Evolutionary conservation across 2,329 filamentous ascomycete species (phyloP), one percentile per base, ranked within the genome.

Genomic region (Byssochlamys sp.): DNA sequence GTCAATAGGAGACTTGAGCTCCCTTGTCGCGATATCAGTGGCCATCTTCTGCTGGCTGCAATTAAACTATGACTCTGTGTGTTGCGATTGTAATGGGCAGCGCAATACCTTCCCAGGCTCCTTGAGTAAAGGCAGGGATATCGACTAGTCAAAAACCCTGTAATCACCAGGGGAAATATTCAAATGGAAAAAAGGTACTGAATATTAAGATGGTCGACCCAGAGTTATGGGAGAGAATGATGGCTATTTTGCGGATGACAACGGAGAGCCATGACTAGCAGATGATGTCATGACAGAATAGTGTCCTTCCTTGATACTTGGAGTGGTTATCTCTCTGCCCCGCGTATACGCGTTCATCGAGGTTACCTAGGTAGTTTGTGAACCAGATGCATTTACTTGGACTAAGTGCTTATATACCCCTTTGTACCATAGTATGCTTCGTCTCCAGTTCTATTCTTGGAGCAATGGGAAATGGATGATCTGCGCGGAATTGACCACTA

Each of bases 1-100:
- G 57, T 78, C 74, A 24, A 80, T 65, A 28, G 77, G 75, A 31
- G 73, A 69, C 58, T 71, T 70, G 52, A 79, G 72, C 63, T 77
- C 75, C 53, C 67, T 69, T 3, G 73, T 75, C 58, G 71, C 69
- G 59, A 78, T 76, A 62, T 77, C 75, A 73, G 71, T 60, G 10
- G 49, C 49, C 49, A 51, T 51, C 19, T 45, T 45, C 39, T 45
- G 12, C 19, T 9, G 19, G 39, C n/a, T n/a, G 39, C 19, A 14
- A 45, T 19, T 4, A 6, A 45, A 45, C 6, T 9, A 9, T 4
- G n/a, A 19, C 12, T 9, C n/a, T 45, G 1, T 4, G 9, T 24
- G n/a, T 9, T 45, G 19, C 39, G 5, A 14, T 5, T 45, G 39
- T 4, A 24, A 9, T 45, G 7, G 39, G 39, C 39, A n/a, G 19